phyloP scores from a whole-genome alignment of 2,329 filamentous ascomycete species.

The Didymella keratinophila region DNA sequence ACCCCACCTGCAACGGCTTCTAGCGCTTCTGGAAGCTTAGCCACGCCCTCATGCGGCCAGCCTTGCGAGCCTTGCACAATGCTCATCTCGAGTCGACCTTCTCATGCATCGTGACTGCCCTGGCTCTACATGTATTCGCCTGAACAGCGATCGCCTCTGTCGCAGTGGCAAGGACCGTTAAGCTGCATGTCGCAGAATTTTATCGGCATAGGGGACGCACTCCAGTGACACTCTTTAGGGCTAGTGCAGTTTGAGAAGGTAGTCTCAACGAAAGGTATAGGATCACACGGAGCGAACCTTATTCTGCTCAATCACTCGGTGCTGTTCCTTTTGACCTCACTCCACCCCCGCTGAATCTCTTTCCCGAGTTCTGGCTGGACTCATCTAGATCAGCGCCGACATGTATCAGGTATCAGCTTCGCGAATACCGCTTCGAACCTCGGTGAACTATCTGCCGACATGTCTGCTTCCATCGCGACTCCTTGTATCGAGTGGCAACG shows the following conservation, averaged over 20 bases:
- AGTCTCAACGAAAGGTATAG: neutral
- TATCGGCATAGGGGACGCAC: too few relatives aligned
- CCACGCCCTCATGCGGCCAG: neutral
- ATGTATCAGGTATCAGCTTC: too few relatives aligned
- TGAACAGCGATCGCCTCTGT: too few relatives aligned
- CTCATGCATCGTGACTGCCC: neutral
- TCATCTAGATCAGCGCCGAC: too few relatives aligned
- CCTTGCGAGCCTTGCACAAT: neutral
- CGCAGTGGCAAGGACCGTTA: neutral
- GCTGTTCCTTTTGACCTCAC: neutral
- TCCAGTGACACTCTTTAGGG: neutral
- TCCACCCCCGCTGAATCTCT: too few relatives aligned
- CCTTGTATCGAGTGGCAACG: neutral
- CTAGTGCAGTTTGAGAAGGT: neutral
- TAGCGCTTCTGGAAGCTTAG: conserved; percentile 14
- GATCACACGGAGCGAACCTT: neutral
- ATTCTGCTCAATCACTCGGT: neutral
- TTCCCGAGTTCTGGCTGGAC: too few relatives aligned
- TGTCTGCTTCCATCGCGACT: too few relatives aligned
- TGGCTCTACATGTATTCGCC: too few relatives aligned
- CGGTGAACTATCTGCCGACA: too few relatives aligned
- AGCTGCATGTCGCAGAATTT: neutral
- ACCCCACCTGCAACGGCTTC: conserved; percentile 4
- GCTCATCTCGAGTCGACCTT: neutral
- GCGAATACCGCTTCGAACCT: too few relatives aligned